These are phyloP conservation scores for Danielia oregonensis DNA, from an alignment of 805 yeast genomes.

Conservation along the genomic window DNA sequence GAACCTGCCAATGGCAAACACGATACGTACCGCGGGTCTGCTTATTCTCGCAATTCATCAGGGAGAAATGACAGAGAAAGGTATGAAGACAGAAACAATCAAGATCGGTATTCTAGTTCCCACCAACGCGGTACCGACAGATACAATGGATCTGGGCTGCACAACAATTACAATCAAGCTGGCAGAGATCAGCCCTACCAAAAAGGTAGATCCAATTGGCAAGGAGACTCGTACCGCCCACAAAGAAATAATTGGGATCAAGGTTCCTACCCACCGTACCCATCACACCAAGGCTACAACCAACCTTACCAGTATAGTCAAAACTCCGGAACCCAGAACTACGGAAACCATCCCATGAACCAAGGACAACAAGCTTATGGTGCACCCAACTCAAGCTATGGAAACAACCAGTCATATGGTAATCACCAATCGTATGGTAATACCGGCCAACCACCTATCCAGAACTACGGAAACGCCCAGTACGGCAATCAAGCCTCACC, in stretches of 20 bases:
- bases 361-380: background rate
- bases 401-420: background rate
- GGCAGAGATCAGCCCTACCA: too few relatives aligned
- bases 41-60: conserved; percentile 5
- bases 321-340: background rate
- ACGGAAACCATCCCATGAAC: background rate
- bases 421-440: conserved; percentile 1
- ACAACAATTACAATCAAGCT: too few relatives aligned
- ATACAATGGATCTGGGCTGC: too few relatives aligned
- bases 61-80: too few relatives aligned
- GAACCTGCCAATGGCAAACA: too few relatives aligned
- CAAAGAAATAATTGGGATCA: background rate
- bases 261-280: background rate
- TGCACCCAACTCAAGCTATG: background rate
- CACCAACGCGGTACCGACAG: too few relatives aligned
- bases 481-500: background rate
- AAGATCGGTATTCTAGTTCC: too few relatives aligned
- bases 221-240: conserved; percentile 3
- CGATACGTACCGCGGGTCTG: background rate
- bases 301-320: conserved; percentile 1
- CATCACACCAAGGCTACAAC: background rate
- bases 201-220: too few relatives aligned
- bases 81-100: too few relatives aligned
- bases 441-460: background rate
- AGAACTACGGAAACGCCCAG: background rate